phyloP scores from a whole-genome alignment of 192 early-diverging fungal genomes.

The Linderina pennispora region DNA sequence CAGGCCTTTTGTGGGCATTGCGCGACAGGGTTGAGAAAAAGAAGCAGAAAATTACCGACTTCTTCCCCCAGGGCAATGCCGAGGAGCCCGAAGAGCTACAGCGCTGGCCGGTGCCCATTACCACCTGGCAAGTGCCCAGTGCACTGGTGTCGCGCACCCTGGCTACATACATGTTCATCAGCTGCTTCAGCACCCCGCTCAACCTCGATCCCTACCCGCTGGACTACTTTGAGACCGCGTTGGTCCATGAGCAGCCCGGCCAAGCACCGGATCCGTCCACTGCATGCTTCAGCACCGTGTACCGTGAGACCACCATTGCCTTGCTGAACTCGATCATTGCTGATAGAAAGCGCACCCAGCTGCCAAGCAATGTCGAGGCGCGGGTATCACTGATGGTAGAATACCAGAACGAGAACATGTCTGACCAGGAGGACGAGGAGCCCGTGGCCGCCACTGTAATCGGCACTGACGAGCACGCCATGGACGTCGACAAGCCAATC shows the following conservation, averaged over 20 bases:
- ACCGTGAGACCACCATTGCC: constrained; percentile 23
- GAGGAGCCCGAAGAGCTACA: constrained; percentile 11
- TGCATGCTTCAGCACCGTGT: constrained; percentile 14
- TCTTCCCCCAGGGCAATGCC: constrained; percentile 6
- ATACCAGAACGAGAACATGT: constrained; percentile 11
- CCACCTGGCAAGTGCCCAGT: constrained; percentile 23
- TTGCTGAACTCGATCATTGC: constrained; percentile 39
- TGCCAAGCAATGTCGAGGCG: constrained; percentile 4
- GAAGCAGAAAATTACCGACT: constrained; percentile 27
- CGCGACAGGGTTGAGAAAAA: too few relatives aligned
- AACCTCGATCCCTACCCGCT: constrained; percentile 65
- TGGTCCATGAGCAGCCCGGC: constrained; percentile 43
- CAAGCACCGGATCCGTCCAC: constrained; percentile 11
- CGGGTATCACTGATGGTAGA: constrained; percentile 24
- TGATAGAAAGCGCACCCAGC: constrained; percentile 8
- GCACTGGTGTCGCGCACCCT: constrained; percentile 25
- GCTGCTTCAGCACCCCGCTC: constrained; percentile 54
- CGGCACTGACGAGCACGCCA: neutral
- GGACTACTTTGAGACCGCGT: constrained; percentile 66
- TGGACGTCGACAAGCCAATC: neutral
- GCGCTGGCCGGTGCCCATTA: constrained; percentile 30
- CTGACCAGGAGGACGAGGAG: neutral
- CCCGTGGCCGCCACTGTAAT: neutral
- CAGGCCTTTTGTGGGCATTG: constrained; percentile 20
- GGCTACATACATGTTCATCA: constrained; percentile 37